A percentile compares a stretch with the other conserved stretches of the same genome.
Evolutionary conservation across 1,284 basidiomycete species (phyloP).

Genomic region (Ustilago nuda): DNA sequence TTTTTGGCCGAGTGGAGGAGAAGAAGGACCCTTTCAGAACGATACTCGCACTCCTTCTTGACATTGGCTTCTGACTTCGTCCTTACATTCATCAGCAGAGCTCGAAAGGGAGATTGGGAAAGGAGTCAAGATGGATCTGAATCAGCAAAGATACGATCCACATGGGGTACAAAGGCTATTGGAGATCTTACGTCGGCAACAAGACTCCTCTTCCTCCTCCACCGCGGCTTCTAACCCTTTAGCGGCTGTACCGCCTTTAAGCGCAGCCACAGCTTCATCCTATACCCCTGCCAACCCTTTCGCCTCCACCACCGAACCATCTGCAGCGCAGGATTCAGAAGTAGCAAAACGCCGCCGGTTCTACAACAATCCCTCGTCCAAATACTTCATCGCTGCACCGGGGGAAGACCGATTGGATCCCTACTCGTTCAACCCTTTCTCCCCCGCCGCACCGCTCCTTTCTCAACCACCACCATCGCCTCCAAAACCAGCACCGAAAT

Average conservation of each 20-base stretch:
- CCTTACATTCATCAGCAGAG: not conserved
- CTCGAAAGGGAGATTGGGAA: not conserved
- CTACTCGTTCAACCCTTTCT: slow-evolving; percentile 40
- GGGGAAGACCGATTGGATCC: slow-evolving; percentile 30
- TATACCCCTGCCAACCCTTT: not conserved
- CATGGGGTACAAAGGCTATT: slow-evolving; percentile 49
- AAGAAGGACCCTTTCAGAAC: not conserved
- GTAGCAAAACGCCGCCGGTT: slow-evolving; percentile 22
- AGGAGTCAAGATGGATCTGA: slow-evolving; percentile 28
- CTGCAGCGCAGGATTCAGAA: slow-evolving; percentile 1
- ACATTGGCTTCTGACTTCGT: not conserved
- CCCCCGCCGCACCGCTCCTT: slow-evolving; percentile 12
- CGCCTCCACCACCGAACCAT: slow-evolving; percentile 1
- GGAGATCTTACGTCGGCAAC: slow-evolving; percentile 37
- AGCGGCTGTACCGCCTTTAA: not conserved
- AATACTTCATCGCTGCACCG: slow-evolving; percentile 6
- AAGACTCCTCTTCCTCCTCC: slow-evolving; percentile 25
- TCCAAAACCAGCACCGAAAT: slow-evolving; percentile 2
- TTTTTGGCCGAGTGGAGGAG: slow-evolving; percentile 1
- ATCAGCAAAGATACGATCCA: slow-evolving; percentile 25
- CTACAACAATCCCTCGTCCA: slow-evolving; percentile 21
- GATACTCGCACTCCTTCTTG: not conserved
- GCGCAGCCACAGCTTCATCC: not conserved
- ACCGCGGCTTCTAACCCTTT: not conserved
- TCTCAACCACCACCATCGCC: slow-evolving; percentile 3